Percentiles rank a stretch among this genome's conserved stretches.
phyloP scores from a whole-genome alignment of 1,139 yeast species.

The Nakaseomyces nivariensis region DNA sequence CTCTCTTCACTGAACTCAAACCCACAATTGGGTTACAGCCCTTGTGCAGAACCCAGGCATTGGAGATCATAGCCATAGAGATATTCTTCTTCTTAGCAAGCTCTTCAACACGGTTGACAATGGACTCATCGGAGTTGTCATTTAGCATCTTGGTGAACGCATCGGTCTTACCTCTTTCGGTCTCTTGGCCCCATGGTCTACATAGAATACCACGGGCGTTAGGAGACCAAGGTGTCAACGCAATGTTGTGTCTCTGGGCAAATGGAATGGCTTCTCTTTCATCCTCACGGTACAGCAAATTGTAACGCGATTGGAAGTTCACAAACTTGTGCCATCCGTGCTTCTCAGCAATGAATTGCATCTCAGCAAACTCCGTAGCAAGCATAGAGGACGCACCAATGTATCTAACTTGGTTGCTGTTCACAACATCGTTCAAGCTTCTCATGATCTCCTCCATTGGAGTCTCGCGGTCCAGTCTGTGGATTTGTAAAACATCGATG shows the following conservation, averaged over 20 bases:
- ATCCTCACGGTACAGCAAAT: slow-evolving; percentile 40
- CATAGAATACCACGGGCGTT: slow-evolving; percentile 39
- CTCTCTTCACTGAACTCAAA: slow-evolving; percentile 37
- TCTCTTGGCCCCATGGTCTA: slow-evolving; percentile 29
- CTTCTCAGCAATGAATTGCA: slow-evolving; percentile 37
- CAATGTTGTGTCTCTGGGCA: slow-evolving; percentile 29
- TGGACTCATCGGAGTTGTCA: slow-evolving; percentile 21
- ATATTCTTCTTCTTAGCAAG: slow-evolving; percentile 37
- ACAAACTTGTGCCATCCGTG: slow-evolving; percentile 39
- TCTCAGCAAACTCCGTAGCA: slow-evolving; percentile 35
- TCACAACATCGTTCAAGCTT: slow-evolving; percentile 39
- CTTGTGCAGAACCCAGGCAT: slow-evolving; percentile 44
- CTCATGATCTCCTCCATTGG: slow-evolving; percentile 40
- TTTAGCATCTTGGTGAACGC: slow-evolving; percentile 7
- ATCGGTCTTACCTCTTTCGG: slow-evolving; percentile 13
- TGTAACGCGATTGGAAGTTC: slow-evolving; percentile 42
- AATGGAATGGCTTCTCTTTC: slow-evolving; percentile 42
- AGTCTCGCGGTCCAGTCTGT: slow-evolving; percentile 34
- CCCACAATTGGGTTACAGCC: slow-evolving; percentile 48
- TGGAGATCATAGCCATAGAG: slow-evolving; percentile 43
- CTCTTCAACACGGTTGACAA: slow-evolving; percentile 42
- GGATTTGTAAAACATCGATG: slow-evolving; percentile 42
- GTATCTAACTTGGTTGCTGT: slow-evolving; percentile 34
- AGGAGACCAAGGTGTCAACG: slow-evolving; percentile 43
- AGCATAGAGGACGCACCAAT: slow-evolving; percentile 43